These are phyloP conservation scores for Aspergillus spinulosporus DNA, from an alignment of 2,329 filamentous ascomycete genomes.

Conservation along the genomic window DNA sequence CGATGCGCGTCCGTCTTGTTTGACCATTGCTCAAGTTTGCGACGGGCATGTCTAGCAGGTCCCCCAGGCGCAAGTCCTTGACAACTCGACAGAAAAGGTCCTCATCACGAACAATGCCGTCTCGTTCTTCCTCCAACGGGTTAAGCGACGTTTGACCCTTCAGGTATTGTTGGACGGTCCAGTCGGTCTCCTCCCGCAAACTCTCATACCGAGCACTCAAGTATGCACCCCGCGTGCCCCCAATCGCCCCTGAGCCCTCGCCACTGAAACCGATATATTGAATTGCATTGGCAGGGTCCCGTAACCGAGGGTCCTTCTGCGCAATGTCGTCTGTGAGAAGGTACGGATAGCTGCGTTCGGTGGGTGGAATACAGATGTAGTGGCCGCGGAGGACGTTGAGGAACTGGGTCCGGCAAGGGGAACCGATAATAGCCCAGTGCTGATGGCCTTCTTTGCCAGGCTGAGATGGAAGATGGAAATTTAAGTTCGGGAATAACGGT, in stretches of 20 bases:
- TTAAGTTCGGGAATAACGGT: slow-evolving; percentile 70
- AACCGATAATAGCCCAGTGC: slow-evolving; percentile 82
- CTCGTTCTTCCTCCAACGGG: slow-evolving; percentile 58
- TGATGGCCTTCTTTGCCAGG: slow-evolving; percentile 41
- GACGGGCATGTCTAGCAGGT: slow-evolving; percentile 76
- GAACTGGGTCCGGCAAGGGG: slow-evolving; percentile 78
- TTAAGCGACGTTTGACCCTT: slow-evolving; percentile 82
- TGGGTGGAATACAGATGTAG: slow-evolving; percentile 72
- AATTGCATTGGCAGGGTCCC: slow-evolving; percentile 67
- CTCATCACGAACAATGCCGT: slow-evolving; percentile 53
- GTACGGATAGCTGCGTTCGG: slow-evolving; percentile 75
- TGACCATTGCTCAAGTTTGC: slow-evolving; percentile 93
- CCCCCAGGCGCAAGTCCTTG: slow-evolving; percentile 65
- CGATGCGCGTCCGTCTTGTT: slow-evolving; percentile 81
- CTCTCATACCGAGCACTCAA: slow-evolving; percentile 90
- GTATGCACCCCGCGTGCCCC: slow-evolving; percentile 67
- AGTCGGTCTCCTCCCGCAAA: slow-evolving; percentile 80
- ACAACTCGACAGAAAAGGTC: slow-evolving; percentile 63
- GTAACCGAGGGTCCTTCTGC: slow-evolving; percentile 51
- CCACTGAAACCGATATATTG: slow-evolving; percentile 89
- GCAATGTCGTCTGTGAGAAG: slow-evolving; percentile 65
- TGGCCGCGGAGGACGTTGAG: slow-evolving; percentile 75
- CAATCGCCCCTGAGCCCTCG: slow-evolving; percentile 57
- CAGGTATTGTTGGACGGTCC: slow-evolving; percentile 77
- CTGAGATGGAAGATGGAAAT: slow-evolving; percentile 65